Percentiles rank a stretch among this genome's conserved stretches.
These are phyloP conservation scores for Heteromeles arbutifolia DNA, from an alignment of 306 rosid genomes.

Conservation along the genomic window DNA sequence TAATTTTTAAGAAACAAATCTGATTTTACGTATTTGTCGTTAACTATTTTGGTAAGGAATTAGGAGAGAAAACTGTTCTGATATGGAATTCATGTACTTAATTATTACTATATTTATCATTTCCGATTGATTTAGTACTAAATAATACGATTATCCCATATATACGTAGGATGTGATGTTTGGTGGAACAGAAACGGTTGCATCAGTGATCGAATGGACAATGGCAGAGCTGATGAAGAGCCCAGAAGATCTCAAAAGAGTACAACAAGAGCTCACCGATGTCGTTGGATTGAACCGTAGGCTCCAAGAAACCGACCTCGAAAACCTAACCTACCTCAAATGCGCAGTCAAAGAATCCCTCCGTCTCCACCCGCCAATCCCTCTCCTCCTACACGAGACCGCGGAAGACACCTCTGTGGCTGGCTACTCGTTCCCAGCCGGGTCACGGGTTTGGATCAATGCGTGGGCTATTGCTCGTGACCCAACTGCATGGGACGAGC, in stretches of 20 bases:
- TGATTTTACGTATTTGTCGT: neutral
- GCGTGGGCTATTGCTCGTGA: conserved; percentile 48
- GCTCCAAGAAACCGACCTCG: conserved; percentile 30
- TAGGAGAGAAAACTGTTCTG: too few species aligned
- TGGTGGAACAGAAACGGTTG: conserved; percentile 56
- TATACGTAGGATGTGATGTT: conserved; percentile 46
- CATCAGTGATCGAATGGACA: conserved; percentile 51
- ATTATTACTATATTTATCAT: neutral
- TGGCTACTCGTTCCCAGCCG: conserved; percentile 32
- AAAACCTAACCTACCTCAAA: conserved; percentile 29
- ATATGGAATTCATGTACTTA: neutral
- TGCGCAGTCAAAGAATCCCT: conserved; percentile 43
- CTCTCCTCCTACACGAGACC: conserved; percentile 46
- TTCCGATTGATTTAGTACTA: neutral
- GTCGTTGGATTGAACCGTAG: conserved; percentile 32
- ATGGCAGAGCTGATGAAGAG: conserved; percentile 45
- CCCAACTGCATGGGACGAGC: conserved; percentile 32
- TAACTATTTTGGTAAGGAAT: neutral
- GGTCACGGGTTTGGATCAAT: conserved; percentile 39
- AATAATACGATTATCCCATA: neutral
- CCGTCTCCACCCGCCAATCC: conserved; percentile 59
- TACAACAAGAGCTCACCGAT: conserved; percentile 33
- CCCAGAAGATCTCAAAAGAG: conserved; percentile 27
- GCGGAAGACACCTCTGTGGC: conserved; percentile 19
- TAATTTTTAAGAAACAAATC: neutral